Conservation (phyloP, 257 asterid species). For the Mitragyna speciosa region DNA sequence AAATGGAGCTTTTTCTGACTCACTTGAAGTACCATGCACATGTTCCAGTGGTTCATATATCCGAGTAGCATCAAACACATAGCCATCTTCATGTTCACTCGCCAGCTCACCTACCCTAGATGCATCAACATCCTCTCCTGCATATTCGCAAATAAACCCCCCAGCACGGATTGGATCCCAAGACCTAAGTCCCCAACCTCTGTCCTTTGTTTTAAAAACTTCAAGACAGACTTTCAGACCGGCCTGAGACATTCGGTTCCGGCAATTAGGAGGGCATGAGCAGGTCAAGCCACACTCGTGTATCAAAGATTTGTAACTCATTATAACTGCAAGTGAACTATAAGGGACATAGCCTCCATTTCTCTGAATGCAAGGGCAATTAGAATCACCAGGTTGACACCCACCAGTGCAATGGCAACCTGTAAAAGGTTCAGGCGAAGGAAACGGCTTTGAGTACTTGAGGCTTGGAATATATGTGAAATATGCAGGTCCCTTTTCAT, state of each 20-base stretch:
- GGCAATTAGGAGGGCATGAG: conserved; percentile 70
- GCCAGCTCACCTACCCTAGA: conserved; percentile 39
- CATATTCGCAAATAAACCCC: conserved; percentile 84
- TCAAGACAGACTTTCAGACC: conserved; percentile 66
- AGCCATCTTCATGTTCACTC: conserved; percentile 46
- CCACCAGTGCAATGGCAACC: conserved; percentile 81
- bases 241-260: conserved; percentile 71
- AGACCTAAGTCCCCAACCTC: conserved; percentile 98
- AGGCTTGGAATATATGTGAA: conserved; percentile 67
- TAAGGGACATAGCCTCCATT: conserved; percentile 67
- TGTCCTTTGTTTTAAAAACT: conserved; percentile 77
- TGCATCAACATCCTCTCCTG: conserved; percentile 66
- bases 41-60: conserved; percentile 55
- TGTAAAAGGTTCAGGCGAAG: conserved; percentile 35
- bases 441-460: conserved; percentile 53
- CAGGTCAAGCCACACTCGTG: conserved; percentile 78
- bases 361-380: conserved; percentile 62
- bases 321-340: conserved; percentile 61
- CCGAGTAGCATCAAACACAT: conserved; percentile 79
- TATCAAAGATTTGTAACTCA: conserved; percentile 51
- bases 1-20: conserved; percentile 49
- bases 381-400: conserved; percentile 72
- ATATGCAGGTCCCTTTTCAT: conserved; percentile 85
- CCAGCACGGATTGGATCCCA: conserved; percentile 95
- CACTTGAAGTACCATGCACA: conserved; percentile 37